Percentiles rank a stretch among this genome's conserved stretches.
Conservation (phyloP, 495 filamentous ascomycete species). For the Cetradonia linearis region DNA sequence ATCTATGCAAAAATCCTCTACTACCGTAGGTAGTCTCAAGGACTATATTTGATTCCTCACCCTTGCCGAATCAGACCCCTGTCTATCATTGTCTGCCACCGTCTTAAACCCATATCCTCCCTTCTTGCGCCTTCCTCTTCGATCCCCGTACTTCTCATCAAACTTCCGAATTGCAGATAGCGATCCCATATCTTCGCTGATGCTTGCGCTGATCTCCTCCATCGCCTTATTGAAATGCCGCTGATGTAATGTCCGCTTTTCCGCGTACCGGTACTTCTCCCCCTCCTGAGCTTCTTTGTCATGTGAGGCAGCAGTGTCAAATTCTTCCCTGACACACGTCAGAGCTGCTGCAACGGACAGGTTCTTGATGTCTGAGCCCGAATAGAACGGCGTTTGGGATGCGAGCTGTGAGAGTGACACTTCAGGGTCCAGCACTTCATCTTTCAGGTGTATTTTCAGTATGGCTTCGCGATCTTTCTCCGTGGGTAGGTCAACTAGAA, state of each 20-base stretch:
- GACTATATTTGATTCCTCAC: constrained; percentile 27
- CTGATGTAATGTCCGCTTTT: constrained; percentile 52
- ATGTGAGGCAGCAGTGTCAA: constrained; percentile 48
- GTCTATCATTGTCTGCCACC: constrained; percentile 29
- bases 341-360: constrained; percentile 82
- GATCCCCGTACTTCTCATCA: constrained; percentile 90
- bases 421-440: constrained; percentile 56
- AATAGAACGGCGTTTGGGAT: constrained; percentile 77
- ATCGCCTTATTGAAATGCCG: constrained; percentile 77
- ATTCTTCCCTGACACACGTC: constrained; percentile 77
- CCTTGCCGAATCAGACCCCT: constrained; percentile 27
- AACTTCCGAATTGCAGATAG: constrained; percentile 84
- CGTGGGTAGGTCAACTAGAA: constrained; percentile 80
- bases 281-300: constrained; percentile 16
- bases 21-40: not conserved
- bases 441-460: constrained; percentile 71
- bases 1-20: not conserved
- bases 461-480: constrained; percentile 69
- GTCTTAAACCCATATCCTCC: constrained; percentile 55
- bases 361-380: constrained; percentile 94
- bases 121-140: constrained; percentile 61
- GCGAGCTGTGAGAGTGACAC: constrained; percentile 66
- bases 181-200: constrained; percentile 87
- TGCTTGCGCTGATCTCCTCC: constrained; percentile 82
- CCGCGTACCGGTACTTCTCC: constrained; percentile 49